Base-by-base conservation (phyloP, 306 rosid genomes). In the Adenanthera pavonina region DNA sequence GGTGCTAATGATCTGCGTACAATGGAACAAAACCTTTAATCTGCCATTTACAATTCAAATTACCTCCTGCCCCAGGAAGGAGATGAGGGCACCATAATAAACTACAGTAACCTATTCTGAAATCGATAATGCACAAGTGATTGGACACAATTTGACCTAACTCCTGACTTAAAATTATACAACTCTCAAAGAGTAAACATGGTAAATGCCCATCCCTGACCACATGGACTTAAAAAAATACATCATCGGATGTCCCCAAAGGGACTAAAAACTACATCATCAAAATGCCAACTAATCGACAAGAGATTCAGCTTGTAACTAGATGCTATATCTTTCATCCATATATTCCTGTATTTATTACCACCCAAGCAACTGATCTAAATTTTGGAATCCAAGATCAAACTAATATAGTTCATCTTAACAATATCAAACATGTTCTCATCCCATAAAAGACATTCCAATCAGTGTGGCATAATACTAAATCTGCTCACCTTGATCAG, bases 401-500 rank as follows among this genome's bases (percentile, higher is more conserved):
- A 33, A 36, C 62, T 25, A 20, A 80, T 59, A 59, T 46, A 51
- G 73, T 25, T 62, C 72, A 67, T 66, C 72, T 35, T 71, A 70
- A 49, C 74, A 59, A 76, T 81, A 56, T 78, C 83, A 34, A 76
- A 68, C 34, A 47, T 0, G 41, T 30, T 61, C 12, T 13, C 10
- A 61, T 25, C 43, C 68, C 41, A 80, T 54, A 59, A 30, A 75
- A 78, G 62, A 74, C 74, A 53, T 66, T 80, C 83, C 69, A 66
- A 67, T 85, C 81, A 78, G 53, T 59, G 48, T 5, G 67, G 36
- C 16, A 30, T 11, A 71, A 11, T 76, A 46, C 33, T 72, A 75
- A 25, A 46, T 34, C 77, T 75, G 69, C 56, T 86, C 81, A 30
- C 79, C 85, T 48, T 80, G 83, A 78, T 91, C 86, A 5, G 86